These are phyloP conservation scores for Trichoderma harzianum DNA, from an alignment of 2,329 filamentous ascomycete genomes.

Conservation along the genomic window DNA sequence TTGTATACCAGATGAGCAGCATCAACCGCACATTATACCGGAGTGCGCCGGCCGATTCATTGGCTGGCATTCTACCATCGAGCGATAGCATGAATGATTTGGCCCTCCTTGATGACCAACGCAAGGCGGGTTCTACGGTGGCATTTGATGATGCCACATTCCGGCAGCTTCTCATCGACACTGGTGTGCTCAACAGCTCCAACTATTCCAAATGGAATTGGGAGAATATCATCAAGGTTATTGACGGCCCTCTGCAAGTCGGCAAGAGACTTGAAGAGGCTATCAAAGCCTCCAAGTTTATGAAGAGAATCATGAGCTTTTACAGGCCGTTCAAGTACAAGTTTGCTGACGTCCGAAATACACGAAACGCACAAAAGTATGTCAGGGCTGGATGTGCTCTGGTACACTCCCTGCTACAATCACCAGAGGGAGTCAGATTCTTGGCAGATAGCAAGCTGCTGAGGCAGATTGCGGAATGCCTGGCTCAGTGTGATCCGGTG, in stretches of 20 bases:
- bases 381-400: slow-evolving; percentile 85
- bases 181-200: slow-evolving; percentile 80
- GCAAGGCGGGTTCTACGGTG: slow-evolving; percentile 46
- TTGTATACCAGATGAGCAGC: slow-evolving; percentile 97
- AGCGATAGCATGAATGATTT: slow-evolving; percentile 47
- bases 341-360: slow-evolving; percentile 86
- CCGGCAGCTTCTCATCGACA: slow-evolving; percentile 67
- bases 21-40: slow-evolving; percentile 90
- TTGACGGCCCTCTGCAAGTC: slow-evolving; percentile 88
- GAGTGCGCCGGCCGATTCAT: slow-evolving; percentile 55
- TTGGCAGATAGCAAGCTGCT: slow-evolving; percentile 89
- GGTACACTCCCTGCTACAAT: slow-evolving; percentile 82
- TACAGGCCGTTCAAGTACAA: slow-evolving; percentile 96
- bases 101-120: slow-evolving; percentile 53
- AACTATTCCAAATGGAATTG: slow-evolving; percentile 97
- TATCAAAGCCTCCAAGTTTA: slow-evolving; percentile 90
- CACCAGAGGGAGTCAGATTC: slow-evolving; percentile 78
- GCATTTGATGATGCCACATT: slow-evolving; percentile 60
- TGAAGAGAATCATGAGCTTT: slow-evolving; percentile 91
- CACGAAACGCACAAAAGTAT: slow-evolving; percentile 90
- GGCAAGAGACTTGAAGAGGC: slow-evolving; percentile 92
- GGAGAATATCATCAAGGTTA: slow-evolving; percentile 85
- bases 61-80: slow-evolving; percentile 39
- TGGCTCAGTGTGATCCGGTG: slow-evolving; percentile 91
- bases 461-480: slow-evolving; percentile 89